Evolutionary conservation across 805 yeast species (phyloP), one percentile per base, ranked within the genome.

Genomic region (Candida silvatica): DNA sequence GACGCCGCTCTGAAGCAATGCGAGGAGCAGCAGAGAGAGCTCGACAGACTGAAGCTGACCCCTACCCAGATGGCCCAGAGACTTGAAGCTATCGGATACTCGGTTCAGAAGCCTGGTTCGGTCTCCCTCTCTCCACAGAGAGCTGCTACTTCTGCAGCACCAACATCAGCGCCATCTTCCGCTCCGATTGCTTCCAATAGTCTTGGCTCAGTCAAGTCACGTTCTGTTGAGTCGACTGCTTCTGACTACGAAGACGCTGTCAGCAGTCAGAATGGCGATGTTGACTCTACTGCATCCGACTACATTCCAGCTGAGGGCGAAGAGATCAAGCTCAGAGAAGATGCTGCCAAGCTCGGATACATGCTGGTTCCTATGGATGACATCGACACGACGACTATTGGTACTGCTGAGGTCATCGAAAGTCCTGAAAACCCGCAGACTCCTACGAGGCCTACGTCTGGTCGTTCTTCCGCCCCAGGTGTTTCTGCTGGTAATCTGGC

Each of bases 271-370:
- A 40, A 29, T 23, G 18, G 31, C 14, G 12, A 7, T 12, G 11
- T 12, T 8, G 24, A 22, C 11, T 12, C 24, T 22, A 22, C 11
- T 8, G 24, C 24, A 22, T 7, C n/a, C n/a, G n/a, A n/a, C n/a
- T n/a, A n/a, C n/a, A n/a, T n/a, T n/a, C 44, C 38, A 16, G 35
- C 22, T n/a, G 44, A 39, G 6, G 24, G 11, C 8, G 15, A 7
- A n/a, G 32, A 5, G 19, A 25, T 19, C 25, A 24, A 17, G 25
- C 38, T 27, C 25, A 36, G 37, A 25, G 37, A 28, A 15, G 47
- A 51, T 30, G 71, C 71, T 3, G 45, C 47, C 14, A 51, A 48
- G 8, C 46, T 61, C 20, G 63, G 65, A 8, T 49, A 56, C 46
- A 51, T 45, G 17, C 38, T 69, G 26, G 54, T 62, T 12, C 56